Evolutionary conservation across 768 basidiomycete genomes (phyloP).

Genomic region (Naganishia antarctica): DNA sequence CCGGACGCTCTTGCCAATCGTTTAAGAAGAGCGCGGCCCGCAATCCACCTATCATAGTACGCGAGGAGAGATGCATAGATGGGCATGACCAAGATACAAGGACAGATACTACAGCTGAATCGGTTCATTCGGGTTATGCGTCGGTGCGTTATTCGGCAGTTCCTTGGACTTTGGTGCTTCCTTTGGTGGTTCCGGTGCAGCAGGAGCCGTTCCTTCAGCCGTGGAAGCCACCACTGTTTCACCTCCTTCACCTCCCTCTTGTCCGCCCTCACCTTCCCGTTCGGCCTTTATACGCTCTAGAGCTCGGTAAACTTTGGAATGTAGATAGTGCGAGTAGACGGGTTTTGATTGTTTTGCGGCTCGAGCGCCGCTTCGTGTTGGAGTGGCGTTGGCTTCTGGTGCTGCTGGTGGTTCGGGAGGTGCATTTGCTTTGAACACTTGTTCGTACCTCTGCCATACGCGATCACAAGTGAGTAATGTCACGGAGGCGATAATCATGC

Average conservation of each 20-base stretch:
- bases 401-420: constrained; percentile 59
- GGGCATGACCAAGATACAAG: not conserved
- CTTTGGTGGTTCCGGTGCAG: not conserved
- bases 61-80: constrained; percentile 8
- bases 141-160: constrained; percentile 9
- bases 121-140: constrained; percentile 15
- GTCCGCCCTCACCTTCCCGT: constrained; percentile 42
- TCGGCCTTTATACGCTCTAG: constrained; percentile 94
- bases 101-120: constrained; percentile 4
- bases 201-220: not conserved
- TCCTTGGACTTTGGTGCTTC: constrained; percentile 8
- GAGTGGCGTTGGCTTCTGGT: constrained; percentile 47
- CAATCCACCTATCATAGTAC: too few species aligned
- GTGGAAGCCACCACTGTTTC: constrained; percentile 3
- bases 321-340: constrained; percentile 79
- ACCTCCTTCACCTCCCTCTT: constrained; percentile 13
- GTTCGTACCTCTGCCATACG: constrained; percentile 74
- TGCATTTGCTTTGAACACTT: constrained; percentile 83
- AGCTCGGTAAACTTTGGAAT: constrained; percentile 94
- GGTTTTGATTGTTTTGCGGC: constrained; percentile 29
- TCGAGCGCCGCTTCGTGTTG: constrained; percentile 10
- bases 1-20: too few species aligned
- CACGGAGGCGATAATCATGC: too few species aligned
- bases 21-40: too few species aligned
- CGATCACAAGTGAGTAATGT: not conserved